Evolutionary conservation across 1,284 basidiomycete species (phyloP).

Genomic region (Tilletia indica): DNA sequence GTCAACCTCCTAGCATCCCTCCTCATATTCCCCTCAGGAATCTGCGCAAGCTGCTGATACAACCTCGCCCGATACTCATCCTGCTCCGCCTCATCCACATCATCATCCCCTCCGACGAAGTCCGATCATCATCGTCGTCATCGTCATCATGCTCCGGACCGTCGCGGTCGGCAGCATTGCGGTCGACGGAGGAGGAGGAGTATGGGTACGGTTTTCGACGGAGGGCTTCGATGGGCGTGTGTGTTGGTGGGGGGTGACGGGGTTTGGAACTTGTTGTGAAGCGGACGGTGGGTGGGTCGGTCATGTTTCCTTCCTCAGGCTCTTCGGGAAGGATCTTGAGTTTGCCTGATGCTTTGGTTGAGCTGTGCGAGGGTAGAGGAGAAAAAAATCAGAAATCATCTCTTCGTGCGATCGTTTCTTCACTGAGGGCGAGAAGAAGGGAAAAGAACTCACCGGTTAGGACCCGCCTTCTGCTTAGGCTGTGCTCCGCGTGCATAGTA

Average conservation of each 20-base stretch:
- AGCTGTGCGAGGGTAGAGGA: conserved; percentile 42
- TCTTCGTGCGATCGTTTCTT: neutral
- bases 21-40: conserved; percentile 88
- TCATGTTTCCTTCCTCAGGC: conserved; percentile 63
- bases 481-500: conserved; percentile 13
- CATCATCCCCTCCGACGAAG: conserved; percentile 15
- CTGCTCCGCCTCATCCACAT: conserved; percentile 20
- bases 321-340: conserved; percentile 92
- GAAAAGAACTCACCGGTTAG: conserved; percentile 23
- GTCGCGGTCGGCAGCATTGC: conserved; percentile 15
- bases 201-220: conserved; percentile 15
- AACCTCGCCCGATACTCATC: conserved; percentile 40
- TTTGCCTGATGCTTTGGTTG: conserved; percentile 83
- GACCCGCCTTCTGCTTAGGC: conserved; percentile 23
- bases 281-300: conserved; percentile 28
- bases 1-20: conserved; percentile 84
- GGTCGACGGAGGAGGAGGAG: conserved; percentile 14
- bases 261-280: conserved; percentile 39
- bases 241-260: conserved; percentile 57
- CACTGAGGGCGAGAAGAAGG: neutral
- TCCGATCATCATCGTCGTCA: conserved; percentile 14
- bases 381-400: neutral
- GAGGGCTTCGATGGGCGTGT: conserved; percentile 16
- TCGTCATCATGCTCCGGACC: conserved; percentile 1
- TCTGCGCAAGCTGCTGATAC: conserved; percentile 57